These are phyloP conservation scores for Nannizziopsis arthrosporioides DNA, from an alignment of 2,329 filamentous ascomycete genomes.

Conservation along the genomic window DNA sequence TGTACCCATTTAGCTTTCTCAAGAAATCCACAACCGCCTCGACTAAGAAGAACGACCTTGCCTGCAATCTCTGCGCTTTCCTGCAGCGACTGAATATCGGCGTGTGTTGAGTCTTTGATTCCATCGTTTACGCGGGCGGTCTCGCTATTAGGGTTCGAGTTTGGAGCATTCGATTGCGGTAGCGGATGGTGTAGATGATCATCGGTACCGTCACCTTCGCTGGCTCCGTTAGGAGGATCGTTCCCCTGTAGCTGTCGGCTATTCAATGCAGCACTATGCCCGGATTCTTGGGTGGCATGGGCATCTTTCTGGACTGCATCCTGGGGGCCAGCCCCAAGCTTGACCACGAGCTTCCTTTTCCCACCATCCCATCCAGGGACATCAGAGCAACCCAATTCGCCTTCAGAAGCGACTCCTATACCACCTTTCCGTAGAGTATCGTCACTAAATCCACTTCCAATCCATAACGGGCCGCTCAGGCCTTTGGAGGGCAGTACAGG, in stretches of 20 bases:
- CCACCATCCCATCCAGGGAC: conserved; percentile 70
- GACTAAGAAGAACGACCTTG: conserved; percentile 81
- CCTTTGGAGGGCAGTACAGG: conserved; percentile 63
- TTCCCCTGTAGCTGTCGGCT: background rate
- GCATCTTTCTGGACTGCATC: background rate
- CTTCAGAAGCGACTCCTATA: conserved; percentile 47
- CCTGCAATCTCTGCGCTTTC: conserved; percentile 86
- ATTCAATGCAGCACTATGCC: background rate
- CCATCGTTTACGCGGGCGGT: conserved; percentile 26
- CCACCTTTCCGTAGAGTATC: conserved; percentile 53
- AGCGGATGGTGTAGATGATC: conserved; percentile 61
- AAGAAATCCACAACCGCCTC: conserved; percentile 88
- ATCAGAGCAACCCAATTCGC: conserved; percentile 90
- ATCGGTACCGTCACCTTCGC: conserved; percentile 64
- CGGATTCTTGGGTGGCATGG: background rate
- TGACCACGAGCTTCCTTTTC: conserved; percentile 1
- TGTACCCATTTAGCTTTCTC: conserved; percentile 98
- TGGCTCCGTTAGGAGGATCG: conserved; percentile 13
- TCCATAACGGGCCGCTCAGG: conserved; percentile 82
- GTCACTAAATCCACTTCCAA: conserved; percentile 82
- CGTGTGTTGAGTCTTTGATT: conserved; percentile 45
- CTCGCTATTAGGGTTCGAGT: conserved; percentile 25
- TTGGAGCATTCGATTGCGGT: conserved; percentile 32
- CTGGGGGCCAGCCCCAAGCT: conserved; percentile 4
- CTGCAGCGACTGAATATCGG: conserved; percentile 83